Base-by-base conservation (phyloP, 2,329 filamentous ascomycete genomes). In the Fusarium secorum region DNA sequence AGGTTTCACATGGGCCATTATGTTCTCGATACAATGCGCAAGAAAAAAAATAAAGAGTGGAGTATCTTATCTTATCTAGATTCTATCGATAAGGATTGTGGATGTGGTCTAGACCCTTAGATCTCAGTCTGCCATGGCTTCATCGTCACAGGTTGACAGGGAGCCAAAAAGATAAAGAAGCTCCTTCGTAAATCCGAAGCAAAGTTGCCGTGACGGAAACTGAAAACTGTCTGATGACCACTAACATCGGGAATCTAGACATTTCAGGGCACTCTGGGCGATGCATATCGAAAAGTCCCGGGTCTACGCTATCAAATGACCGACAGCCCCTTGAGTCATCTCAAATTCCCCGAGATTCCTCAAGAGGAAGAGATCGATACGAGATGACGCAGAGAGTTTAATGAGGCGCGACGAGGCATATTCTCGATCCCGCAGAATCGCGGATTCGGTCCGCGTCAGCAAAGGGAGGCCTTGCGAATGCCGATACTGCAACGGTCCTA, bases 21-120 rank as follows among this genome's bases (percentile, higher is more conserved):
- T 61, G 45, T 57, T 66, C 58, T 65, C 44, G 30, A 51, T 56
- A 56, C 55, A 63, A 60, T 52, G 30, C 45, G 51, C 64, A 70
- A 39, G 67, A 73, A 71, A 71, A 71, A 71, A 70, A 66, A 60
- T 59, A 60, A 52, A 38, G 55, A 66, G 61, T 55, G 64, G 64
- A 42, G 18, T 33, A 38, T 3, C 1, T 5, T 72, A 74, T 76
- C 64, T 56, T 58, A 58, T 60, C 55, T 11, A 5, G 1, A 11
- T 13, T 52, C 56, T 76, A 74, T 75, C 68, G 76, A 78, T 78
- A 78, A 73, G 3, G 2, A 11, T 13, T 17, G 9, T 24, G 32
- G 48, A 36, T 26, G 41, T 20, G 30, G 44, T 67, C 49, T 68
- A 68, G 64, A 56, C 38, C 18, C 30, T 39, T 15, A 13, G 36